Evolutionary conservation across 306 rosid genomes (phyloP), one percentile per base, ranked within the genome.

Genomic region (Datisca glomerata): DNA sequence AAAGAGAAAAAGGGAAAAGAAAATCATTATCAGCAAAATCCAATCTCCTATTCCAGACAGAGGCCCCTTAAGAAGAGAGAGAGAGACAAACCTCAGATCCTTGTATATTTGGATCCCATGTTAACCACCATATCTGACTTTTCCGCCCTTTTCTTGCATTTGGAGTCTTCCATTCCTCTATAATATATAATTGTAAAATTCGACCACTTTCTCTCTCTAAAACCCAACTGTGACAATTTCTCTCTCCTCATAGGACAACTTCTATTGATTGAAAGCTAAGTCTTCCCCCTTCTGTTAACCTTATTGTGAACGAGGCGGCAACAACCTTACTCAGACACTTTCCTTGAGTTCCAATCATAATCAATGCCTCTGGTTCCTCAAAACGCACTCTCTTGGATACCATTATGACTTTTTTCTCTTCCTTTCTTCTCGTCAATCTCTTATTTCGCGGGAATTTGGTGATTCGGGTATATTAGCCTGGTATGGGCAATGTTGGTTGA

Each of bases 241-340:
- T 43, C 5, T 39, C 51, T 52, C 24, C 51, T 48, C 24, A 34
- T 40, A 45, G 41, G 65, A 40, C 67, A 42, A 46, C 51, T 72
- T 41, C 59, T 67, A 59, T 75, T 69, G 85, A 72, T 89, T 83
- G 79, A 75, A 72, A 80, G 84, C 91, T 33, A 89, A 84, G 84
- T 84, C 76, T 74, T 43, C 16, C 55, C 61, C 54, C 44, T 49
- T 33, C 43, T 61, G 57, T 33, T 56, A 53, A 21, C 49, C 45
- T 51, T 47, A 64, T 69, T 64, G 85, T 81, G 77, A 72, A 75
- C 47, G 75, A 50, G 70, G 69, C 57, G 63, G 18, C 32, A 59
- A 54, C 75, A 39, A 16, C 52, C 21, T 20, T 59, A 42, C 63
- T 69, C 56, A 17, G 56, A 58, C 54, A 61, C 60, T 66, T 81